Evolutionary conservation across 768 basidiomycete species (phyloP), one percentile per base, ranked within the genome.

Genomic region (Leccinellum albellum): DNA sequence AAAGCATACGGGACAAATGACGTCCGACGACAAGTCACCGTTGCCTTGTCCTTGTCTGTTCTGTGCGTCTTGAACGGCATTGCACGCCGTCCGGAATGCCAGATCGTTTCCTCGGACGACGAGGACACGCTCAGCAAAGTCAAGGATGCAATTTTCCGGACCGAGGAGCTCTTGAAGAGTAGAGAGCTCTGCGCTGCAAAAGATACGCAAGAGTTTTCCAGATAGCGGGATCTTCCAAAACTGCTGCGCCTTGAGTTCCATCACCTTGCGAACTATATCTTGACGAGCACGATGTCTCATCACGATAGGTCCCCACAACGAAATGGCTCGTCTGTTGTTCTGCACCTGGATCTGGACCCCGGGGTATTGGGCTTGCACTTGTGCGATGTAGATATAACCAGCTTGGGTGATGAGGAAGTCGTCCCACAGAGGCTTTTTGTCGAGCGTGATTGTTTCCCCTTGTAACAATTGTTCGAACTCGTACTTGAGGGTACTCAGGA

Each of bases 1-100:
- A 56, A 91, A 81, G 67, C 90, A 93, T 3, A 90, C 84, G 0
- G 90, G 89, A 63, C 90, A 93, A 9, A 67, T 64, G 13, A 55
- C 67, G 20, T 56, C 61, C 37, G 60, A 68, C 28, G 48, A 46
- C 14, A 44, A 57, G 23, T 62, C 58, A 12, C 52, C 60, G 3
- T 72, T 72, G 17, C 80, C 68, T 23, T 67, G 66, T 28, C 80
- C 68, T 23, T 67, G 66, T 28, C 64, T 65, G 46, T 32, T 61
- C 37, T 72, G 70, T 5, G 76, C 75, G 3, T 78, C 76, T 53
- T 74, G 70, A 2, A 80, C 80, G 3, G 72, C 70, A 44, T 78
- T 64, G 55, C 78, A 79, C 0, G 77, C 76, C 0, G 56, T 61
- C 29, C 53, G 70, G 32, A 62, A 73, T 9, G 68, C 60, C 6